Evolutionary conservation across 805 yeast species (phyloP).

Genomic region (Isabelozyma rhagii): DNA sequence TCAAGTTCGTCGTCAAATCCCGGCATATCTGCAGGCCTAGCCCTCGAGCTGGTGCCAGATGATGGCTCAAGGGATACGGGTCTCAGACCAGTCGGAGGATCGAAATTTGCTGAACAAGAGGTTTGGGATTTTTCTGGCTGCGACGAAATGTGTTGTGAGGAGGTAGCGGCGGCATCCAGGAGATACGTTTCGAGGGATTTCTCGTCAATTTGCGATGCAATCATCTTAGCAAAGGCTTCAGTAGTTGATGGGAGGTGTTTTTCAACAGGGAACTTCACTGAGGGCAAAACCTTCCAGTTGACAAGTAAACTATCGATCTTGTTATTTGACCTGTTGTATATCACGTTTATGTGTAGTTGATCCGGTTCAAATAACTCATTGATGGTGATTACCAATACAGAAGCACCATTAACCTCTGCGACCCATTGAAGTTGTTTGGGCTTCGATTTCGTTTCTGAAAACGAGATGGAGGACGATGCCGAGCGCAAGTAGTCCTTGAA

Average conservation of each 20-base stretch:
- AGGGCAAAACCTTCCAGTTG: constrained; percentile 17
- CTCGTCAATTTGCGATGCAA: background rate
- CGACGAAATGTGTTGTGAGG: background rate
- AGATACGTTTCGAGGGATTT: background rate
- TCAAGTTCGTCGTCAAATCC: constrained; percentile 55
- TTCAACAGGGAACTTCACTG: constrained; percentile 18
- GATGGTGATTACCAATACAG: constrained; percentile 5
- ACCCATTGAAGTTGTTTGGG: constrained; percentile 6
- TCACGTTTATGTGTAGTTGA: constrained; percentile 7
- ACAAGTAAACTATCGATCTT: constrained; percentile 17
- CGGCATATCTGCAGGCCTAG: constrained; percentile 36
- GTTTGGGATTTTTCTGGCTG: background rate
- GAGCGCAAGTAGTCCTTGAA: constrained; percentile 16
- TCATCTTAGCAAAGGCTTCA: constrained; percentile 5
- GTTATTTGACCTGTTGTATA: constrained; percentile 2
- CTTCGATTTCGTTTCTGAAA: background rate
- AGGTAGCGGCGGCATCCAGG: background rate
- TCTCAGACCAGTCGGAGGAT: background rate
- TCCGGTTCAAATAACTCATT: constrained; percentile 4
- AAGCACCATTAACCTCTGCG: background rate
- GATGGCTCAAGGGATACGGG: background rate
- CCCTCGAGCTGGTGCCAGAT: background rate
- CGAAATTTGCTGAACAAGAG: background rate
- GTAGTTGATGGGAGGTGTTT: constrained; percentile 7
- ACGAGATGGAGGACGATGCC: constrained; percentile 2